Evolutionary conservation across 169 alveolate species (phyloP).

Genomic region (Plasmodium adleri): DNA sequence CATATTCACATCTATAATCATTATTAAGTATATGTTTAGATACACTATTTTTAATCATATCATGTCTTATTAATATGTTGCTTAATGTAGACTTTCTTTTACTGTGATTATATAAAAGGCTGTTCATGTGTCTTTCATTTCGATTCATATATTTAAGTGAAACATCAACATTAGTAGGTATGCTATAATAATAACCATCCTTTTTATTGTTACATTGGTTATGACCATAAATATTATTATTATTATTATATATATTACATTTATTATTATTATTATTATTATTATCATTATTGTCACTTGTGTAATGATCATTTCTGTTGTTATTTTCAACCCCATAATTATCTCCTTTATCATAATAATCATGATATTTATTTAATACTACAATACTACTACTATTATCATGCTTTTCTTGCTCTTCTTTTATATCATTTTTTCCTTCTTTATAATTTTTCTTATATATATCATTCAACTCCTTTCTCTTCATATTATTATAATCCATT

Average conservation of each 20-base stretch:
- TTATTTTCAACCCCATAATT: too few relatives aligned
- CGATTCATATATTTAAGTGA: neutral
- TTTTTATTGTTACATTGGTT: neutral
- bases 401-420: neutral
- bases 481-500: neutral
- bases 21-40: neutral
- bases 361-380: too few relatives aligned
- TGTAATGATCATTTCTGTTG: too few relatives aligned
- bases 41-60: neutral
- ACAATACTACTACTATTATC: too few relatives aligned
- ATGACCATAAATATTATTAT: neutral
- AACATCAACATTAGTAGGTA: neutral
- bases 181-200: neutral
- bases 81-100: neutral
- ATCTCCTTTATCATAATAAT: too few relatives aligned
- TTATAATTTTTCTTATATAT: neutral
- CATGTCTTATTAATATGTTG: slow-evolving; percentile 2
- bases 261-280: too few relatives aligned
- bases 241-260: neutral
- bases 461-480: neutral
- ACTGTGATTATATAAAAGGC: neutral
- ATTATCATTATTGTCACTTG: too few relatives aligned
- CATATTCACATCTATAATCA: neutral
- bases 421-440: neutral
- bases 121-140: slow-evolving; percentile 10